Base-by-base conservation (phyloP, 106 monocot genomes). In the Alisma plantagoaquatica region DNA sequence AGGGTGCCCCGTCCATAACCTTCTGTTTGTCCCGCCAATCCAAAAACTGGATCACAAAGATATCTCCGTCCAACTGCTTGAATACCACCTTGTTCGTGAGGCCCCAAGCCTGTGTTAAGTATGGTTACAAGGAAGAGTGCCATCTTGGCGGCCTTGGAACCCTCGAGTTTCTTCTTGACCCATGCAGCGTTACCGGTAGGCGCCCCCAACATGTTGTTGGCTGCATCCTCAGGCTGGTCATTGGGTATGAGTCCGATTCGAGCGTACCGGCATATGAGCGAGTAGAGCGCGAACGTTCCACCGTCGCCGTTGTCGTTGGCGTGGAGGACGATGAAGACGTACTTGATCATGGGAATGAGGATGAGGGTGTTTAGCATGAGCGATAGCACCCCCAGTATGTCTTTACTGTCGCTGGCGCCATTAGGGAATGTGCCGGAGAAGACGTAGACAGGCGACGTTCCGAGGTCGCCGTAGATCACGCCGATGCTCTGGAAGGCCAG, bases 221-320 rank as follows among this genome's bases (percentile, higher is more conserved):
- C 45, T 7, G 84, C 46, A n/a, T n/a, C n/a, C n/a, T n/a, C n/a
- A n/a, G n/a, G n/a, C 28, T 56, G 56, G 60, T 64, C 29, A 33
- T 46, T 72, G 2, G 78, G 78, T 2, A 84, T 33, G 18, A 49
- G 43, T 21, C 71, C 58, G 21, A 84, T 68, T 38, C 68, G 71
- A 0, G 71, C 53, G 52, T 84, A 48, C 43, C 84, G 33, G 33
- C 78, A 84, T 47, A 84, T 71, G 56, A 84, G 32, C 0, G 78
- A 78, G 35, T 84, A 84, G 68, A 84, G 32, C 11, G 84, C 84
- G 59, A 78, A 84, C 5, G 78, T 84, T 38, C 70, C 62, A 91
- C 91, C 91, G 43, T 91, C 81, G 31, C 91, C 91, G 61, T 71
- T 74, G 45, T 91, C 91, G 57, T 91, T 91, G 29, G 91, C 91